Evolutionary conservation across 805 yeast genomes (phyloP).

Genomic region (Saccharomycopsis olivae): DNA sequence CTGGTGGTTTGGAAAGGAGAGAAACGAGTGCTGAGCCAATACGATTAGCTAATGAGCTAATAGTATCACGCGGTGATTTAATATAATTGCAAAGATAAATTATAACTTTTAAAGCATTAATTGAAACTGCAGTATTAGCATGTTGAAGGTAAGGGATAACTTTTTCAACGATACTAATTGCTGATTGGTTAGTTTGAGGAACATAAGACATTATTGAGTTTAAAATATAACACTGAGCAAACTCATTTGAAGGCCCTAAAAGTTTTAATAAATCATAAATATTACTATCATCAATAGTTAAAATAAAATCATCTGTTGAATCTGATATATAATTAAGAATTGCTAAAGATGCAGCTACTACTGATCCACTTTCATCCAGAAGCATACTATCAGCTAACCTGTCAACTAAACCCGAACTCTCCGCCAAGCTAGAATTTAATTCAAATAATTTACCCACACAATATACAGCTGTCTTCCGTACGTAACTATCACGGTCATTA

Average conservation of each 20-base stretch:
- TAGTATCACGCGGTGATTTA: constrained; percentile 39
- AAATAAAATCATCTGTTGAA: constrained; percentile 29
- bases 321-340: constrained; percentile 59
- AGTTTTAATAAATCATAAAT: constrained; percentile 32
- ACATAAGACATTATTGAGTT: constrained; percentile 55
- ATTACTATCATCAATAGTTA: constrained; percentile 39
- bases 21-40: constrained; percentile 62
- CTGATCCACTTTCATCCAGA: constrained; percentile 45
- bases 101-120: constrained; percentile 65
- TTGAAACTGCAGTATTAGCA: constrained; percentile 68
- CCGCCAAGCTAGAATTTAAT: constrained; percentile 37
- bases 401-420: constrained; percentile 33
- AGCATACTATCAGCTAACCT: constrained; percentile 41
- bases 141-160: constrained; percentile 67
- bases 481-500: constrained; percentile 42
- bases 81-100: constrained; percentile 68
- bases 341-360: constrained; percentile 64
- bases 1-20: constrained; percentile 65
- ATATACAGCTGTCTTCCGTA: constrained; percentile 61
- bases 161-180: constrained; percentile 52
- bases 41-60: constrained; percentile 45
- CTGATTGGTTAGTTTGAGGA: constrained; percentile 61
- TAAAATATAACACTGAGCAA: constrained; percentile 65
- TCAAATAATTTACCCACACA: constrained; percentile 60
- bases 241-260: constrained; percentile 35